Base-by-base conservation (phyloP, 257 asterid species). In the Scutellaria baicalensis region DNA sequence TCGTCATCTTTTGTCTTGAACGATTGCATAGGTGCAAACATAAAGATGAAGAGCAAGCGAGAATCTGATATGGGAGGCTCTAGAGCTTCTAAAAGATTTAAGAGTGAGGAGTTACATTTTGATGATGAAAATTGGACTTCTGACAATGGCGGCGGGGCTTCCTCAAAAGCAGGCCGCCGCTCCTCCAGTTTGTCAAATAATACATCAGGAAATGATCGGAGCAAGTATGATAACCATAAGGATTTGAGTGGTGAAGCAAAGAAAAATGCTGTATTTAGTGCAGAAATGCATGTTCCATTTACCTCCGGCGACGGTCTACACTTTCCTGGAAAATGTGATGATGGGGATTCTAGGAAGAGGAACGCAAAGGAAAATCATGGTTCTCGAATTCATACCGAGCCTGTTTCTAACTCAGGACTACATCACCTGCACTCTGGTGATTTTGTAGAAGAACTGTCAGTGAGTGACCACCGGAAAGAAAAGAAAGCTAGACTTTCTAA, bases 401-500 rank as follows among this genome's bases (percentile, higher is more conserved):
- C 78, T 42, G 43, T 65, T 43, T 79, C 77, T 54, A 69, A 75
- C 69, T 75, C 73, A 33, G 83, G 65, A 47, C 79, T 58, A 68
- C 73, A 67, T 60, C 80, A 76, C 67, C 85, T 54, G 56, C 84
- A 77, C 49, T 77, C 78, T 77, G 74, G 73, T 70, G 84, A 69
- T 62, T 70, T 71, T 73, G 40, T 70, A 49, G 89, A 81, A 64
- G 90, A 79, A 52, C 67, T 78, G 66, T 45, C 47, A 74, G 90
- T 84, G 75, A 84, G 72, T 74, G 93, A 74, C 59, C 74, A 57
- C 33, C 82, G 81, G 78, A 88, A 83, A 75, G 96, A 83, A 68
- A 95, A 92, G 92, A 88, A 86, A 85, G 84, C 90, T 47, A 81
- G 87, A 81, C 73, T 80, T 62, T 86, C 94, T 13, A 86, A 80